A percentile compares a stretch with the other conserved stretches of the same genome.
Conservation (phyloP, 2,329 filamentous ascomycete genomes). For the Sarocladiaceae sp. region DNA sequence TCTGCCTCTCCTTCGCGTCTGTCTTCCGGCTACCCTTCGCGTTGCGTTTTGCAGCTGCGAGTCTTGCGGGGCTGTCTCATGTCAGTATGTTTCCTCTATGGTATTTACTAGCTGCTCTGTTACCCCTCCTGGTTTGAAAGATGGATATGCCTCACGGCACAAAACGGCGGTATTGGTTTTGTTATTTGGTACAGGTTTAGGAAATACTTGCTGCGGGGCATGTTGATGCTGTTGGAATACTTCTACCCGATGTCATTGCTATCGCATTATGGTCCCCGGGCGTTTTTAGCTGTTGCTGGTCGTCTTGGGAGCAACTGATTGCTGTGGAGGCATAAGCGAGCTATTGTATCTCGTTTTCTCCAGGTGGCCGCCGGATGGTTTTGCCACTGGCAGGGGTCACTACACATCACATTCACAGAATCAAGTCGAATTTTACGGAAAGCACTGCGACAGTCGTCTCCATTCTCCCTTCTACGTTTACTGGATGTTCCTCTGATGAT, state of each 20-base stretch:
- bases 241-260: not conserved
- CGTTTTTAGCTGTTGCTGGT: too few relatives aligned
- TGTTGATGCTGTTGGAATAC: not conserved
- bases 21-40: not conserved
- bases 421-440: too few relatives aligned
- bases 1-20: slow-evolving; percentile 4
- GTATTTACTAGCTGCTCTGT: too few relatives aligned
- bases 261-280: not conserved
- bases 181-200: not conserved
- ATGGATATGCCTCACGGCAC: slow-evolving; percentile 33
- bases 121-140: slow-evolving; percentile 20
- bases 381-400: not conserved
- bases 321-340: too few relatives aligned
- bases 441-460: too few relatives aligned
- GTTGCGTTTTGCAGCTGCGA: too few relatives aligned
- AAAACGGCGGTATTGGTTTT: slow-evolving; percentile 14
- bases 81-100: too few relatives aligned
- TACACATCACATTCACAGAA: too few relatives aligned
- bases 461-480: too few relatives aligned
- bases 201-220: not conserved
- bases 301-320: too few relatives aligned
- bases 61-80: too few relatives aligned
- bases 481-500: too few relatives aligned
- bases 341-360: not conserved
- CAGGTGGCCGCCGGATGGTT: not conserved